Evolutionary conservation across 768 basidiomycete species (phyloP).

Genomic region (Suillus americanus): DNA sequence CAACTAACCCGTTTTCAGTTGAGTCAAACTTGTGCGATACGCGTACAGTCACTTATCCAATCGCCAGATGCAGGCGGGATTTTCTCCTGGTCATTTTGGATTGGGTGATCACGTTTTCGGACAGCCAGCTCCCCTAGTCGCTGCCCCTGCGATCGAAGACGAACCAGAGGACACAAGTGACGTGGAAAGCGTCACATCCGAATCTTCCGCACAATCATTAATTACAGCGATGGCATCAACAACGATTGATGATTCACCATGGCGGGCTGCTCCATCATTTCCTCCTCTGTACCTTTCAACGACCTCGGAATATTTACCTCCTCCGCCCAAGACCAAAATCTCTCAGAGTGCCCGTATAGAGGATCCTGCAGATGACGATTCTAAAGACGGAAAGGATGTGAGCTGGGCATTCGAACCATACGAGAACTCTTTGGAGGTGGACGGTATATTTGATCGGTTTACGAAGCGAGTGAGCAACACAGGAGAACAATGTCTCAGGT

Average conservation of each 20-base stretch:
- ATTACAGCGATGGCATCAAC: constrained; percentile 57
- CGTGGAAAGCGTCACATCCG: constrained; percentile 36
- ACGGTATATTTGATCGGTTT: constrained; percentile 87
- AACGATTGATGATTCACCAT: constrained; percentile 59
- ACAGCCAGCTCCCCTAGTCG: constrained; percentile 15
- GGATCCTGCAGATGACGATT: constrained; percentile 42
- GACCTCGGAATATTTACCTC: constrained; percentile 66
- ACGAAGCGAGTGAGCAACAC: constrained; percentile 66
- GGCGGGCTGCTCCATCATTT: constrained; percentile 66
- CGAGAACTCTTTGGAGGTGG: constrained; percentile 77
- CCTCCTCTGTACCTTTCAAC: constrained; percentile 75
- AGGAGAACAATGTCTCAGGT: constrained; percentile 89
- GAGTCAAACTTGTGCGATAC: constrained; percentile 22
- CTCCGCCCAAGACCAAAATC: constrained; percentile 48
- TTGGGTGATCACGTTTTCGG: constrained; percentile 73
- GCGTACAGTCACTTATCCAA: constrained; percentile 6
- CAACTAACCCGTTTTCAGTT: constrained; percentile 72
- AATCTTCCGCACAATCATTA: constrained; percentile 48
- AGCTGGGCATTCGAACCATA: constrained; percentile 73
- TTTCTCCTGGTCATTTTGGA: constrained; percentile 43
- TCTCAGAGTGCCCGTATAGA: constrained; percentile 39
- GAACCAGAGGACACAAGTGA: constrained; percentile 30
- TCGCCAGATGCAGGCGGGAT: constrained; percentile 26
- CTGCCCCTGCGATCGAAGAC: constrained; percentile 18
- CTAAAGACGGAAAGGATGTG: constrained; percentile 45